Percentiles rank a stretch among this genome's conserved stretches.
Evolutionary conservation across 1,139 yeast genomes (phyloP).

Genomic region (Yamadazyma blattariae): DNA sequence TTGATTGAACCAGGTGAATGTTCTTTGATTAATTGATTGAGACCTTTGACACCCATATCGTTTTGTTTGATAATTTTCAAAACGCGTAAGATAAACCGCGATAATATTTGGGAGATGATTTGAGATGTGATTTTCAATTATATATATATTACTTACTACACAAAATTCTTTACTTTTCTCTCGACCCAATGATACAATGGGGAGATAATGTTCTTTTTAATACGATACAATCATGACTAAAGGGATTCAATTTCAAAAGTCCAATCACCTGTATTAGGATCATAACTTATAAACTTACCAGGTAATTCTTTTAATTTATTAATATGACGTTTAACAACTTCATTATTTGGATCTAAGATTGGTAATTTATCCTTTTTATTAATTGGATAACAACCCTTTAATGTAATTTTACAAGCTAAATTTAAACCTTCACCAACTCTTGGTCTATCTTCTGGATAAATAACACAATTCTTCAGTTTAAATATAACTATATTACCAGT

Average conservation of each 20-base stretch:
- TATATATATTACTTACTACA: not conserved
- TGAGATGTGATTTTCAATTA: not conserved
- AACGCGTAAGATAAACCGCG: slow-evolving; percentile 1
- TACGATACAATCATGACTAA: too few relatives aligned
- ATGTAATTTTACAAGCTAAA: slow-evolving; percentile 66
- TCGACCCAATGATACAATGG: too few relatives aligned
- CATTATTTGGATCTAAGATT: slow-evolving; percentile 75
- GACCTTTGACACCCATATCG: slow-evolving; percentile 77
- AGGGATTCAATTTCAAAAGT: slow-evolving; percentile 51
- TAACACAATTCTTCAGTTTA: slow-evolving; percentile 56
- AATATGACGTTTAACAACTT: slow-evolving; percentile 66
- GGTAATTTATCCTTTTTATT: slow-evolving; percentile 72
- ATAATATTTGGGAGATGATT: too few relatives aligned
- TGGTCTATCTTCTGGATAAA: slow-evolving; percentile 80
- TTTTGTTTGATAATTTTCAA: not conserved
- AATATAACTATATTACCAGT: slow-evolving; percentile 66
- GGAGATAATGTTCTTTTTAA: too few relatives aligned
- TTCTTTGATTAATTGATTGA: slow-evolving; percentile 77
- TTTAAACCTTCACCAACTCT: slow-evolving; percentile 79
- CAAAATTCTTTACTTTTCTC: not conserved
- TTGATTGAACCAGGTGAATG: slow-evolving; percentile 83
- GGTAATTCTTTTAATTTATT: slow-evolving; percentile 60
- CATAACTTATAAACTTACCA: slow-evolving; percentile 69
- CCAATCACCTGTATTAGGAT: slow-evolving; percentile 81
- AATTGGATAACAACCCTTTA: slow-evolving; percentile 77